These are phyloP conservation scores for Macrolepiota albuminosa DNA, from an alignment of 768 basidiomycete species.

Conservation along the genomic window DNA sequence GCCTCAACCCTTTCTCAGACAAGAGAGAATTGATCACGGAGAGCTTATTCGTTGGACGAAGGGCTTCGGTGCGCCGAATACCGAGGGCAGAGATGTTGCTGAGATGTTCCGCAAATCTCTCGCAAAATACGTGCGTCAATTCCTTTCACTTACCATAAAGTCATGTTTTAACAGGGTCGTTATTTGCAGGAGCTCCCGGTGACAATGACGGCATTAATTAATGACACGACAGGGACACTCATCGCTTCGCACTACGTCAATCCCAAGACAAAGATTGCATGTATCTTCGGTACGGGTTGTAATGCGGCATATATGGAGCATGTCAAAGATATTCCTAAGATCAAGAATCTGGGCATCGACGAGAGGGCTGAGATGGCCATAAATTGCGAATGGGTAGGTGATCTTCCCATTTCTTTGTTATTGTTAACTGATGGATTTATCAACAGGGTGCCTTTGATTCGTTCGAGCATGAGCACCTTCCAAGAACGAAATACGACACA, in stretches of 20 bases:
- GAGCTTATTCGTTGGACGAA: conserved; percentile 99
- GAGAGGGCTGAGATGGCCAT: conserved; percentile 77
- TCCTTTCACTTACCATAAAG: neutral
- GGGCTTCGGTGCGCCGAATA: conserved; percentile 89
- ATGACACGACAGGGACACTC: conserved; percentile 96
- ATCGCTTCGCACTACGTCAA: conserved; percentile 97
- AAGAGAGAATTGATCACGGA: conserved; percentile 91
- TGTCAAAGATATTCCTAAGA: conserved; percentile 80
- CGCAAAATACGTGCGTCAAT: conserved; percentile 62
- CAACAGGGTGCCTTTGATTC: conserved; percentile 94
- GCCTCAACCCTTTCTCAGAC: conserved; percentile 39
- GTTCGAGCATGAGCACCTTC: conserved; percentile 89
- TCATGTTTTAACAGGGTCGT: neutral
- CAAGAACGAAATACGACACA: conserved; percentile 90
- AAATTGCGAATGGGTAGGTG: conserved; percentile 91
- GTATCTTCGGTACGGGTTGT: conserved; percentile 97
- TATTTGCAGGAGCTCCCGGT: conserved; percentile 71
- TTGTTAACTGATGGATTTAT: neutral
- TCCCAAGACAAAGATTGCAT: conserved; percentile 85
- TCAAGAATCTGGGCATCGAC: conserved; percentile 68
- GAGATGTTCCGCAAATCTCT: conserved; percentile 88
- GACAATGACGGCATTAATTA: conserved; percentile 82
- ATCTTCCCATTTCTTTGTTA: neutral
- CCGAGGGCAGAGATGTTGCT: conserved; percentile 90
- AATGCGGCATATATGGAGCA: conserved; percentile 99